Conservation (phyloP, 441 rosid genomes). For the Rhodomyrtus psidioides region DNA sequence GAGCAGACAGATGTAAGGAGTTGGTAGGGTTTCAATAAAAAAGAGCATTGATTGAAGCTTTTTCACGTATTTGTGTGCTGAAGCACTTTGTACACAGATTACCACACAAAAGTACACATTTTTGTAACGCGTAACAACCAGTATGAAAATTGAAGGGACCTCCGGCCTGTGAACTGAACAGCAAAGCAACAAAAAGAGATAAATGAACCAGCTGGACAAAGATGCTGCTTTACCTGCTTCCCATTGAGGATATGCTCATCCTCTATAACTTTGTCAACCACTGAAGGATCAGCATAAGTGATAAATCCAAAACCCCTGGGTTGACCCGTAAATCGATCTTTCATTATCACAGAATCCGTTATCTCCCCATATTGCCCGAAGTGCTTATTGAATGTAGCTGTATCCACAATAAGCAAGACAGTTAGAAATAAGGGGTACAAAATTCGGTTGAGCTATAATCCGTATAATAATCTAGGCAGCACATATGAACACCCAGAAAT, state of each 20-base stretch:
- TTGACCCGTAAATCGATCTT: slow-evolving; percentile 77
- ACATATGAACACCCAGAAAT: not conserved
- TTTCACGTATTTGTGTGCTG: not conserved
- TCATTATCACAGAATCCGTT: slow-evolving; percentile 82
- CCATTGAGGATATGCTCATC: slow-evolving; percentile 68
- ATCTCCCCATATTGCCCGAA: slow-evolving; percentile 86
- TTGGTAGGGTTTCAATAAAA: not conserved
- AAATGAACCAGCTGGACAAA: not conserved
- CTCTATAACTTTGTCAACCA: slow-evolving; percentile 78
- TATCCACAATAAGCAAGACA: not conserved
- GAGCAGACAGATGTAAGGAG: not conserved
- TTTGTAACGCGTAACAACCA: not conserved
- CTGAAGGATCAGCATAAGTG: slow-evolving; percentile 81
- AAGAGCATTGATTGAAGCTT: not conserved
- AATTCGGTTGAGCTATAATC: not conserved
- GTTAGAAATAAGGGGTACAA: not conserved
- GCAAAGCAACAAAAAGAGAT: not conserved
- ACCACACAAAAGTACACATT: not conserved
- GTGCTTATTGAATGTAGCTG: slow-evolving; percentile 69
- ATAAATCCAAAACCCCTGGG: slow-evolving; percentile 96
- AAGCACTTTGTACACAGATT: not conserved
- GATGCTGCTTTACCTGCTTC: slow-evolving; percentile 45
- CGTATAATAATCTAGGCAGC: not conserved
- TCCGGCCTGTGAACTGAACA: not conserved
- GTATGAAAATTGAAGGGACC: not conserved